A percentile compares a stretch with the other conserved stretches of the same genome.
Conservation (phyloP, 305 asterid genomes). For the Fraxinus ornus region DNA sequence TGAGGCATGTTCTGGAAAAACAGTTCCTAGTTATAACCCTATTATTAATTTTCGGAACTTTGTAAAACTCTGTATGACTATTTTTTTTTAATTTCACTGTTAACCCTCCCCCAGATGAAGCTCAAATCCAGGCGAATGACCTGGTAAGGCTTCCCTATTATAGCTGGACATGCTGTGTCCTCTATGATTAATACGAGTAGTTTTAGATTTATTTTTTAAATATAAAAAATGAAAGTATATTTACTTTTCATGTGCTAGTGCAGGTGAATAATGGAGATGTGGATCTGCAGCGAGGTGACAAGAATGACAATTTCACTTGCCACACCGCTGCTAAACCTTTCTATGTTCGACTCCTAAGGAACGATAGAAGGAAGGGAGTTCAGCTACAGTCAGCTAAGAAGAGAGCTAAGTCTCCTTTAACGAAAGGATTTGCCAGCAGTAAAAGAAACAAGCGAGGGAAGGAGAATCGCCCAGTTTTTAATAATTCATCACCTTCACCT, state of each 20-base stretch:
- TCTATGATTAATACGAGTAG: neutral
- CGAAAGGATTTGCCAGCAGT: constrained; percentile 28
- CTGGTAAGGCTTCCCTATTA: neutral
- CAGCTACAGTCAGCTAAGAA: constrained; percentile 51
- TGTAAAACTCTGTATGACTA: neutral
- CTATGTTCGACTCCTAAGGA: constrained; percentile 50
- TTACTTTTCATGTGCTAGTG: constrained; percentile 2
- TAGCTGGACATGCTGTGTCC: neutral
- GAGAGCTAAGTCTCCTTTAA: constrained; percentile 57
- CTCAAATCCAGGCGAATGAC: neutral
- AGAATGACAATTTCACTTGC: constrained; percentile 38
- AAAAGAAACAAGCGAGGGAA: constrained; percentile 43
- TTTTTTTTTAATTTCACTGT: neutral
- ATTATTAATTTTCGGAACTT: neutral
- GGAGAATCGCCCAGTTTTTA: constrained; percentile 35
- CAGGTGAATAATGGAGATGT: constrained; percentile 92
- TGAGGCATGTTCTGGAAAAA: neutral
- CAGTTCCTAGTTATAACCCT: neutral
- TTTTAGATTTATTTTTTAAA: neutral
- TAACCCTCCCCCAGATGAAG: neutral
- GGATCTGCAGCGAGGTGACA: constrained; percentile 44
- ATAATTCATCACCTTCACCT: constrained; percentile 48
- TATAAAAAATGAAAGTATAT: neutral
- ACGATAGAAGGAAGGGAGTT: constrained; percentile 41
- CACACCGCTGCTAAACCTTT: constrained; percentile 62